Base-by-base conservation (phyloP, 306 rosid genomes). In the Trifolium fragiferum region DNA sequence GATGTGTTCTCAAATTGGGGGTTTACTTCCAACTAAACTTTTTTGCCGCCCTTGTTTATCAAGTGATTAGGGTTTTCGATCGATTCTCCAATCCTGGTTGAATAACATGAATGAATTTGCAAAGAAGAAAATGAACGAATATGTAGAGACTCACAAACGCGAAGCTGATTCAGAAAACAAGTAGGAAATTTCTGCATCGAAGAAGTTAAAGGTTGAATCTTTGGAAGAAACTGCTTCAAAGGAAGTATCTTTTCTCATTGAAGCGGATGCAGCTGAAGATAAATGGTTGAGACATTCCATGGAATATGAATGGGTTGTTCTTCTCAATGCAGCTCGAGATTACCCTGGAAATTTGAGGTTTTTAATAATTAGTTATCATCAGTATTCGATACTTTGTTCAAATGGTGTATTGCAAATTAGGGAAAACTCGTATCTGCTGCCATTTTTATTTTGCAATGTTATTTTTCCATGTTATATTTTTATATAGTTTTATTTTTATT, bases 241-340 rank as follows among this genome's bases (percentile, higher is more conserved):
- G 73, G 89, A 79, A 65, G 7, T 78, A 64, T 6, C 76, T 66
- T 86, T 87, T 65, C 86, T 73, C 54, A 90, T 93, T 50, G 95
- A 93, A 78, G 96, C 98, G 0, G 87, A 86, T 84, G 95, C 82
- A 0, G 92, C 98, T 3, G 96, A 93, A 63, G 95, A 90, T 80
- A 92, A 92, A 75, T 96, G 98, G 0, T 84, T 89, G 5, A 82
- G 98, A 85, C 98, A 84, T 23, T 69, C 87, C 8, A 92, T 92
- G 98, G 98, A 92, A 69, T 96, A 93, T 72, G 87, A 92, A 7
- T 90, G 83, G 91, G 90, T 89, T 10, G 78, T 90, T 74, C 93
- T 87, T 44, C 80, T 83, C 82, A 88, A 89, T 49, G 90, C 94
- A 3, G 72, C 74, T 77, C 72, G 78, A 70, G 90, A 84, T 83